Evolutionary conservation across 108 stramenopile genomes (phyloP).

Genomic region (Pseudonitzschia multiseries): DNA sequence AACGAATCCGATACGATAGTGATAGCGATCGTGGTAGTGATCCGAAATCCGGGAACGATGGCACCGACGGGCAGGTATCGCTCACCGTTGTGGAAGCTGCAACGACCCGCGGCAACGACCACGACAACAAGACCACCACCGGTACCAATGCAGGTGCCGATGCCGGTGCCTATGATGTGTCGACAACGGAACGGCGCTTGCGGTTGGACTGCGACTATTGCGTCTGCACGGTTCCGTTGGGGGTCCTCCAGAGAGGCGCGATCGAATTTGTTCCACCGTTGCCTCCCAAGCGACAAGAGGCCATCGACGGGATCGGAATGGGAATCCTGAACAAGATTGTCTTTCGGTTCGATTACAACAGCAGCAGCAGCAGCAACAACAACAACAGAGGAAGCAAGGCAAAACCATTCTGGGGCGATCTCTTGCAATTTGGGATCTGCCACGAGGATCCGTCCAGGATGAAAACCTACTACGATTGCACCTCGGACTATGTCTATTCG

Average conservation of each 20-base stretch:
- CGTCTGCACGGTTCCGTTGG: conserved; percentile 32
- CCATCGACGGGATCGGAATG: conserved; percentile 34
- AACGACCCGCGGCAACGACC: not conserved
- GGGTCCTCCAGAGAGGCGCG: conserved; percentile 18
- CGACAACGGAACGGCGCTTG: no score
- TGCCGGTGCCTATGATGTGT: no score
- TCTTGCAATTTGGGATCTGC: conserved; percentile 16
- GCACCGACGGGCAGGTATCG: not conserved
- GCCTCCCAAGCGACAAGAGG: not conserved
- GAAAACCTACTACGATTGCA: conserved; percentile 29
- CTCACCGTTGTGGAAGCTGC: not conserved
- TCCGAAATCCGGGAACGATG: not conserved
- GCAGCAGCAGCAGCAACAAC: no score
- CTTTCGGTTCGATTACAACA: conserved; percentile 1
- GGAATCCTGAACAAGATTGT: conserved; percentile 34
- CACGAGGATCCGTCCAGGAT: conserved; percentile 17
- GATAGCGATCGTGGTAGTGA: not conserved
- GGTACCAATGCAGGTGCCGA: no score
- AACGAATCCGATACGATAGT: not conserved
- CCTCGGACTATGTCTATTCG: conserved; percentile 1
- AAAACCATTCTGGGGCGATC: conserved; percentile 26
- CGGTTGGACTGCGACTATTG: conserved; percentile 19
- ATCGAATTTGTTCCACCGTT: conserved; percentile 22
- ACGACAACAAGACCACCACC: no score
- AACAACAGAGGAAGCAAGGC: no score